Base-by-base conservation (phyloP, 768 basidiomycete species). In the Russula abietina region DNA sequence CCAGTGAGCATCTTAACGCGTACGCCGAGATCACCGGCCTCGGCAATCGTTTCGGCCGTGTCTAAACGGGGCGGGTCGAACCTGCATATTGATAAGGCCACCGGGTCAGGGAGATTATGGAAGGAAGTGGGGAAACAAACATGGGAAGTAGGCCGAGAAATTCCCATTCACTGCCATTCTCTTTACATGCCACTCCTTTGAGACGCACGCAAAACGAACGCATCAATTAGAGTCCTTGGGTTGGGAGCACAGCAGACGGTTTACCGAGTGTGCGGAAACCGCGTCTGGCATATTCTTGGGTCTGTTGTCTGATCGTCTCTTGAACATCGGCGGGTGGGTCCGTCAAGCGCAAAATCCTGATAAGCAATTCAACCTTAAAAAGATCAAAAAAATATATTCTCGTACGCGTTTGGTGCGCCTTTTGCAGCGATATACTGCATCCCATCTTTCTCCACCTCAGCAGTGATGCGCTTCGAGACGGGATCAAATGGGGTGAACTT, bases 1-100 rank as follows among this genome's bases (percentile, higher is more conserved):
- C 79, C 79, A 14, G 80, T 81, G 17, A 81, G 73, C 80, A 81
- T 81, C 74, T 81, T 81, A 60, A 81, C 74, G 55, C 73, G 71
- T 57, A 80, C 74, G 12, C 79, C 79, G 43, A 80, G 73, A 19
- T 73, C 66, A 41, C 70, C 71, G 10, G 79, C 80, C 68, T 79
- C 80, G 9, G 69, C 70, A 60, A 80, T 76, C 6, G 79, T 80
- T 70, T 75, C 67, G 26, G 75, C 77, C 24, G 79, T 80, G 67
- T 81, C 79, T 7, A 62, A 39, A 49, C 79, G 73, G 26, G 79
- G 80, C 36, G 80, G 79, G 64, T 80, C 80, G 64, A 75, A 78
- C 76, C 79, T 79, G 55, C 67, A 69, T 75, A 26, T 26, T 66
- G 24, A 66, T 65, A 1, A 68, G 36, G 32, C 22, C 49, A 38